Percentiles rank a stretch among this genome's conserved stretches.
Evolutionary conservation across 2,329 filamentous ascomycete genomes (phyloP).

Genomic region (Claviceps sp.): DNA sequence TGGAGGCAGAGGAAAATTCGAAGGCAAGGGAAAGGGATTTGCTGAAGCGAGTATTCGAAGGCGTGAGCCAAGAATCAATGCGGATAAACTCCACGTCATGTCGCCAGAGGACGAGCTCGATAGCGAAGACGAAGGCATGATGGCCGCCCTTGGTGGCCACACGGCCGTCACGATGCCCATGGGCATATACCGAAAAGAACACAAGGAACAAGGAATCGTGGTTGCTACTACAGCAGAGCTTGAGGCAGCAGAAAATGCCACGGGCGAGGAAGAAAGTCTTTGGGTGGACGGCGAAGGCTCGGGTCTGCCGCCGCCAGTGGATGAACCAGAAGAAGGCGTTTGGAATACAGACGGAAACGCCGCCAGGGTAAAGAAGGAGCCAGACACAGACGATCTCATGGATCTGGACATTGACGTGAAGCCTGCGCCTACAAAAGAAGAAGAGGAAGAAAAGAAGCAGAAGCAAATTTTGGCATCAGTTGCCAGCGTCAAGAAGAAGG

Average conservation of each 20-base stretch:
- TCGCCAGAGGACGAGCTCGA: slow-evolving; percentile 30
- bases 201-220: slow-evolving; percentile 38
- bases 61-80: slow-evolving; percentile 39
- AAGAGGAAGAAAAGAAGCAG: slow-evolving; percentile 10
- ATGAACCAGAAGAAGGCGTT: slow-evolving; percentile 25
- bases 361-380: slow-evolving; percentile 31
- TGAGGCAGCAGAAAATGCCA: slow-evolving; percentile 36
- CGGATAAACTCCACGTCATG: slow-evolving; percentile 38
- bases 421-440: slow-evolving; percentile 7
- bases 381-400: slow-evolving; percentile 27
- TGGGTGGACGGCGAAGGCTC: slow-evolving; percentile 26
- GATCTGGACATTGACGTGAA: slow-evolving; percentile 25
- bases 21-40: slow-evolving; percentile 26
- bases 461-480: slow-evolving; percentile 6
- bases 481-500: slow-evolving; percentile 11
- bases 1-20: slow-evolving; percentile 16
- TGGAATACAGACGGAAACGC: slow-evolving; percentile 28
- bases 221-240: slow-evolving; percentile 45
- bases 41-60: slow-evolving; percentile 18
- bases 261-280: slow-evolving; percentile 31
- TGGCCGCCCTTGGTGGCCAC: slow-evolving; percentile 19
- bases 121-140: slow-evolving; percentile 30
- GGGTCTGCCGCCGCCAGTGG: slow-evolving; percentile 13
- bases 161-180: slow-evolving; percentile 32
- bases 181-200: slow-evolving; percentile 40